Evolutionary conservation across 2,329 filamentous ascomycete genomes (phyloP).

Genomic region (Talaromyces albobiverticillius): DNA sequence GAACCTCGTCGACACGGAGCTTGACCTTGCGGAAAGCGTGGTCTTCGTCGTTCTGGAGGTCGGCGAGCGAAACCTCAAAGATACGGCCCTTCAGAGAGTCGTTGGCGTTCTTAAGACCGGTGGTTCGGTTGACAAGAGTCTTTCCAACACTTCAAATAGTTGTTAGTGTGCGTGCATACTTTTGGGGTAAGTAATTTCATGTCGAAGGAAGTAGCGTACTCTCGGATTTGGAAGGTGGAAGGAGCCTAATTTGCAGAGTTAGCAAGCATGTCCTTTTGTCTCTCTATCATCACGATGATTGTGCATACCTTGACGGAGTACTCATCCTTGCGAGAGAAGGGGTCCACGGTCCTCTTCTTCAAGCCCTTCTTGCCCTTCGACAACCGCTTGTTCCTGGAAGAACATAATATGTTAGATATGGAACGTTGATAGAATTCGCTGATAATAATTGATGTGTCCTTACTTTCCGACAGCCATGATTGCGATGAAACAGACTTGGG

Average conservation of each 20-base stretch:
- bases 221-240: conserved; percentile 90
- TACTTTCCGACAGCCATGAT: conserved; percentile 82
- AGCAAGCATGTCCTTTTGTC: background rate
- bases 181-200: conserved; percentile 14
- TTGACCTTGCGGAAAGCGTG: conserved; percentile 99
- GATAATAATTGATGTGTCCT: conserved; percentile 27
- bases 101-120: conserved; percentile 99
- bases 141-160: conserved; percentile 78
- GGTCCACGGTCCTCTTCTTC: conserved; percentile 98
- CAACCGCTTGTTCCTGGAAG: conserved; percentile 93
- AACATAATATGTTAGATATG: background rate
- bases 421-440: background rate
- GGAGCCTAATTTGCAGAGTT: conserved; percentile 63
- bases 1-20: conserved; percentile 96
- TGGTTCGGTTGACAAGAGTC: conserved; percentile 98
- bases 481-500: conserved; percentile 49
- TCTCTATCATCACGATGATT: background rate
- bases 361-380: conserved; percentile 99
- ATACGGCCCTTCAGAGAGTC: conserved; percentile 98
- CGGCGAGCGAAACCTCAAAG: conserved; percentile 97
- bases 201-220: conserved; percentile 63
- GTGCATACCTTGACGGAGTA: conserved; percentile 84
- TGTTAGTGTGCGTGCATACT: conserved; percentile 4
- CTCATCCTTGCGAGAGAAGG: conserved; percentile 99
- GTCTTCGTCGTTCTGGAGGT: conserved; percentile 99